A percentile compares a stretch with the other conserved stretches of the same genome.
These are phyloP conservation scores for Claviceps humidiphila DNA, from an alignment of 2,329 filamentous ascomycete genomes.

Conservation along the genomic window DNA sequence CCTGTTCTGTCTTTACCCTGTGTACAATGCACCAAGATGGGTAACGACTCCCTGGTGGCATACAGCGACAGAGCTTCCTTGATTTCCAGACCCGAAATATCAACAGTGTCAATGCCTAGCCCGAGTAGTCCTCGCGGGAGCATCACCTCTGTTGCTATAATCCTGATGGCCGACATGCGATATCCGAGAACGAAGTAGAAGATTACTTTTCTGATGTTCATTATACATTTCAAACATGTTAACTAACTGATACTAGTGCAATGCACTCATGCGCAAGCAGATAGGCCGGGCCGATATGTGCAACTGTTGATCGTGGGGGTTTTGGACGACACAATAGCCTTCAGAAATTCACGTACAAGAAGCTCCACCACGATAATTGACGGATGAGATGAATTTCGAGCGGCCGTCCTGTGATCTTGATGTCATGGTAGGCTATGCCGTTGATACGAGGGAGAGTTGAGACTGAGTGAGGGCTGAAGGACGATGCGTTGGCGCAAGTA, in stretches of 20 bases:
- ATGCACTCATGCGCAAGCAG: no score
- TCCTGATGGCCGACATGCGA: constrained; percentile 52
- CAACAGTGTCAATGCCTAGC: constrained; percentile 55
- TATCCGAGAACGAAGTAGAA: constrained; percentile 52
- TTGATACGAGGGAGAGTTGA: constrained; percentile 48
- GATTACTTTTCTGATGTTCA: constrained; percentile 29
- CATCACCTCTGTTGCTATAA: constrained; percentile 61
- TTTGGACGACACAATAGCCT: not conserved
- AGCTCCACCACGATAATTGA: constrained; percentile 53
- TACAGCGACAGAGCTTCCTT: constrained; percentile 23
- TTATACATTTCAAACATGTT: not conserved
- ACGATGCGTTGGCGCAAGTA: constrained; percentile 22
- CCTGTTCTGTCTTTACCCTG: constrained; percentile 68
- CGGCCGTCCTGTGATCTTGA: constrained; percentile 60
- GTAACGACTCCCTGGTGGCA: constrained; percentile 31
- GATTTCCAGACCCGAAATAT: constrained; percentile 52
- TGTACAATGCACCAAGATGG: constrained; percentile 68
- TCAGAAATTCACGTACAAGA: constrained; percentile 32
- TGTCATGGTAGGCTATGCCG: constrained; percentile 47
- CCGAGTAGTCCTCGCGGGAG: constrained; percentile 57
- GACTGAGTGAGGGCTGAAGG: constrained; percentile 35
- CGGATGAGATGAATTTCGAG: constrained; percentile 58
- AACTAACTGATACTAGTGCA: no score
- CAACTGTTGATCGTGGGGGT: not conserved
- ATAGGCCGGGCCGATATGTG: not conserved